Evolutionary conservation across 148 eudicot genomes (phyloP).

Genomic region (Dysphania ambrosioides): DNA sequence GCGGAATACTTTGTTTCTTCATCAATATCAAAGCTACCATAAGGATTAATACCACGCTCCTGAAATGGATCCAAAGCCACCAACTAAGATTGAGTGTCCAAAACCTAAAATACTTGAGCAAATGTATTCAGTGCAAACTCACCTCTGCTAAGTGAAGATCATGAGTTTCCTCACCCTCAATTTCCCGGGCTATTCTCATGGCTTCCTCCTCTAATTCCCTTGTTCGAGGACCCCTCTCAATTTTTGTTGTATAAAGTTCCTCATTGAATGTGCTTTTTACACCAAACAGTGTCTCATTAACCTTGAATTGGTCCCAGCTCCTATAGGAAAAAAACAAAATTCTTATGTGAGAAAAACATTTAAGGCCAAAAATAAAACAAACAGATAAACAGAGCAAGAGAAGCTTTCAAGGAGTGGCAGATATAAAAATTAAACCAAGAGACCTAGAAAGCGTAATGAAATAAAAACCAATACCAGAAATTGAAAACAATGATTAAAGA

Average conservation of each 20-base stretch:
- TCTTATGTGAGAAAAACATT: constrained; percentile 16
- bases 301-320: constrained; percentile 98
- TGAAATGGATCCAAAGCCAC: constrained; percentile 19
- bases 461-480: not conserved
- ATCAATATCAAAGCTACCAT: constrained; percentile 60
- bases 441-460: not conserved
- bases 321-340: constrained; percentile 29
- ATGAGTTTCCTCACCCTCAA: constrained; percentile 88
- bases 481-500: not conserved
- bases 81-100: not conserved
- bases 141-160: constrained; percentile 98
- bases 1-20: constrained; percentile 94
- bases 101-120: constrained; percentile 6
- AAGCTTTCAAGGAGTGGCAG: not conserved
- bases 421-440: not conserved
- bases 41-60: constrained; percentile 76
- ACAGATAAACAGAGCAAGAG: not conserved
- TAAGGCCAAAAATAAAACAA: no score
- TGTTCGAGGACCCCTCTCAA: constrained; percentile 83
- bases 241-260: constrained; percentile 97
- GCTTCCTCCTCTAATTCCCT: constrained; percentile 85
- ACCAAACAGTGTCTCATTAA: constrained; percentile 83
- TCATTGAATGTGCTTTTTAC: constrained; percentile 94
- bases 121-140: constrained; percentile 21
- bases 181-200: constrained; percentile 84